phyloP scores from a whole-genome alignment of 2,329 filamentous ascomycete species.

The Beauveria sp. region DNA sequence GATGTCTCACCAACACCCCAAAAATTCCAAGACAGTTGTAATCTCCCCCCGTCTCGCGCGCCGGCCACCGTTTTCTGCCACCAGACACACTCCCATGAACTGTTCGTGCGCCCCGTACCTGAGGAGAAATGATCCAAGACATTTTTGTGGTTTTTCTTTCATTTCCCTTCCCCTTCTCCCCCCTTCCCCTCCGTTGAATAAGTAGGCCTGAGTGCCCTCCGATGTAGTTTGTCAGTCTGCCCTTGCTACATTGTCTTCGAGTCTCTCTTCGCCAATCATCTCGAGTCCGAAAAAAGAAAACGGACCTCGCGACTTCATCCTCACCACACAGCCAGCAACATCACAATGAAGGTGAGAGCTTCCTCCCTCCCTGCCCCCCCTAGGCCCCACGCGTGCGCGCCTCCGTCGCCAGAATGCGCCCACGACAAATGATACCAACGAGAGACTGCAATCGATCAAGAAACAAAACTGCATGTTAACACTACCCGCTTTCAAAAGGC shows the following conservation, averaged over 20 bases:
- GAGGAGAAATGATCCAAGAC: background rate
- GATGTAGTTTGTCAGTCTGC: too few species aligned
- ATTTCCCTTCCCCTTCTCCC: background rate
- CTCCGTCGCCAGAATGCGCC: too few species aligned
- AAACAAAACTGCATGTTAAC: background rate
- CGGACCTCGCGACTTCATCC: background rate
- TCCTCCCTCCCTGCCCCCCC: background rate
- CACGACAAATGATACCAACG: background rate
- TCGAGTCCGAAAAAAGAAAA: background rate
- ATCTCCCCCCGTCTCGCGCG: background rate
- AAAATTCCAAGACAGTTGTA: background rate
- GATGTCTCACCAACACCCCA: background rate
- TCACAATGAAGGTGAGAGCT: slow-evolving; percentile 10
- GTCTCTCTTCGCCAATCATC: background rate
- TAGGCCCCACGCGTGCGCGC: too few species aligned
- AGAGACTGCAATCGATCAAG: background rate
- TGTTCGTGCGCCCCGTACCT: background rate
- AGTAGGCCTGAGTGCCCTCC: background rate
- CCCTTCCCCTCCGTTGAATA: background rate
- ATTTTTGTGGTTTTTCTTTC: background rate
- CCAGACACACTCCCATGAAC: background rate
- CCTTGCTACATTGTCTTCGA: background rate
- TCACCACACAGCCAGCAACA: background rate
- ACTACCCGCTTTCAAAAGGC: background rate
- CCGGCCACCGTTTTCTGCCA: background rate